Percentiles rank a stretch among this genome's conserved stretches.
These are phyloP conservation scores for Mucor piriformis DNA, from an alignment of 371 early-diverging fungal genomes.

Conservation along the genomic window DNA sequence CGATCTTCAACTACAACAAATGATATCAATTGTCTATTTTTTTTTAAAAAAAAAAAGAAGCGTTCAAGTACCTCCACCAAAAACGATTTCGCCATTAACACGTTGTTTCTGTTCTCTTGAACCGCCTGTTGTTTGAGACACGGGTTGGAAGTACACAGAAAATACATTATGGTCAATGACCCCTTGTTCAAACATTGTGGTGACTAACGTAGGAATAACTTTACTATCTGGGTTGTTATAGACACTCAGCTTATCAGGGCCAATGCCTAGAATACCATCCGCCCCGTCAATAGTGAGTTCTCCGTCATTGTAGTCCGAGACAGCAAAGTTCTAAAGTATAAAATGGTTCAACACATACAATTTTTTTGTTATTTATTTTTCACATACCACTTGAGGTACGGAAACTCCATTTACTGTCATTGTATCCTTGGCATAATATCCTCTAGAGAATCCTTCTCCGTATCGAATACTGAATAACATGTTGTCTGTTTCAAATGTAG, in stretches of 20 bases:
- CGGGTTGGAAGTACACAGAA: slow-evolving; percentile 44
- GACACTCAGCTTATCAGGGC: slow-evolving; percentile 39
- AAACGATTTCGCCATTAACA: slow-evolving; percentile 45
- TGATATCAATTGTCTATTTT: neutral
- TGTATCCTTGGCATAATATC: slow-evolving; percentile 45
- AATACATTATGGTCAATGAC: slow-evolving; percentile 40
- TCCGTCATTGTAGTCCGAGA: slow-evolving; percentile 50
- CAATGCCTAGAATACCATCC: slow-evolving; percentile 49
- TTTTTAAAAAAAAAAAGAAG: neutral
- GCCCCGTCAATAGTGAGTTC: slow-evolving; percentile 44
- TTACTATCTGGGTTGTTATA: slow-evolving; percentile 37
- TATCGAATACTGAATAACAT: slow-evolving; percentile 39
- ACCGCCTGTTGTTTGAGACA: neutral
- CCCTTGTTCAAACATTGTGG: slow-evolving; percentile 34
- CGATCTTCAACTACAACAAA: slow-evolving; percentile 24
- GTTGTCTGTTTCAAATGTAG: slow-evolving; percentile 19
- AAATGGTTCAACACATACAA: too few species aligned
- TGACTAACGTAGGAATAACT: slow-evolving; percentile 39
- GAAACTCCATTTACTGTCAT: slow-evolving; percentile 27
- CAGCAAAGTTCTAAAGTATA: slow-evolving; percentile 35
- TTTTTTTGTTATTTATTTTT: too few species aligned
- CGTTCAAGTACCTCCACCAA: slow-evolving; percentile 39
- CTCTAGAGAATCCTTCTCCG: slow-evolving; percentile 45
- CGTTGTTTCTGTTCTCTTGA: slow-evolving; percentile 15
- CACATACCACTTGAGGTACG: slow-evolving; percentile 35